Evolutionary conservation across 768 basidiomycete species (phyloP).

Genomic region (Russula ochroleuca): DNA sequence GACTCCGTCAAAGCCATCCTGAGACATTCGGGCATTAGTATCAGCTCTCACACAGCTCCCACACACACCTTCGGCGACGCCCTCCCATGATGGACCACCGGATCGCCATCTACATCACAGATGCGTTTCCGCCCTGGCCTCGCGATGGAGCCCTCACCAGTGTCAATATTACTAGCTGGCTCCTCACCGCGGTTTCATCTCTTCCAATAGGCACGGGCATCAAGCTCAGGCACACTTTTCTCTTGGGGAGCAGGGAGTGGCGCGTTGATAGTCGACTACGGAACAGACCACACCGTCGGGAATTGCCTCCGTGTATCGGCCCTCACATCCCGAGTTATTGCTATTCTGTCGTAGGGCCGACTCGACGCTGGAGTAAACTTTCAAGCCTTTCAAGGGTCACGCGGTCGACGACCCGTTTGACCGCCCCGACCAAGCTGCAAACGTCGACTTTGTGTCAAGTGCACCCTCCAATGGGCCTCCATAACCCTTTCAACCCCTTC

Average conservation of each 20-base stretch:
- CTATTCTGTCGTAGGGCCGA: not conserved
- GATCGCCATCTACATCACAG: slow-evolving; percentile 21
- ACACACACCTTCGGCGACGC: slow-evolving; percentile 8
- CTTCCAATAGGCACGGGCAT: too few relatives aligned
- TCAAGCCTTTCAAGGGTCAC: slow-evolving; percentile 57
- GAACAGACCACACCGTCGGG: slow-evolving; percentile 61
- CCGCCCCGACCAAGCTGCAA: slow-evolving; percentile 66
- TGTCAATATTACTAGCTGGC: slow-evolving; percentile 37
- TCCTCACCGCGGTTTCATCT: slow-evolving; percentile 45
- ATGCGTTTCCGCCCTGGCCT: slow-evolving; percentile 60
- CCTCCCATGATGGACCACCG: slow-evolving; percentile 10
- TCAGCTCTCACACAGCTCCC: slow-evolving; percentile 25
- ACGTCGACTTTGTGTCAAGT: too few relatives aligned
- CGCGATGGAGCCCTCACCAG: slow-evolving; percentile 51
- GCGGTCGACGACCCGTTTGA: slow-evolving; percentile 83
- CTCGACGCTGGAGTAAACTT: slow-evolving; percentile 47
- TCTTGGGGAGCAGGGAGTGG: slow-evolving; percentile 32
- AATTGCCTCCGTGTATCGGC: slow-evolving; percentile 73
- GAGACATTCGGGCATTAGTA: slow-evolving; percentile 25
- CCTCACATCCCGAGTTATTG: not conserved
- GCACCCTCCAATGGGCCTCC: too few relatives aligned
- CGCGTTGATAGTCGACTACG: slow-evolving; percentile 91
- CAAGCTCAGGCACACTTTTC: slow-evolving; percentile 57
- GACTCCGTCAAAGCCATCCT: slow-evolving; percentile 30
- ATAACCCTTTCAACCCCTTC: slow-evolving; percentile 23